These are phyloP conservation scores for Hypholoma sublateritium DNA, from an alignment of 768 basidiomycete species.

Conservation along the genomic window DNA sequence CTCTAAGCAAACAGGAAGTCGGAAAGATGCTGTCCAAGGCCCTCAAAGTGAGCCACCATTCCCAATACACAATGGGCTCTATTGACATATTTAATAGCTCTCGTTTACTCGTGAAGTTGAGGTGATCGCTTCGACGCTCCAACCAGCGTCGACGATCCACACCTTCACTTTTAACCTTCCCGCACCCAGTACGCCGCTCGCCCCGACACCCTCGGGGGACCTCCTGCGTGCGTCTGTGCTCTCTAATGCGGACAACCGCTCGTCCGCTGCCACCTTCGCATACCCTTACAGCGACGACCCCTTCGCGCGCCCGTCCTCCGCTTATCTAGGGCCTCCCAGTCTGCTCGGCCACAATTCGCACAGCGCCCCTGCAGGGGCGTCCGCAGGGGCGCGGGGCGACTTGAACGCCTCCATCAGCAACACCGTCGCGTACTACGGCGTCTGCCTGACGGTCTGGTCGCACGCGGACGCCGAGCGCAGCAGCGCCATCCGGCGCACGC, in stretches of 20 bases:
- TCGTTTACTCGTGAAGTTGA: constrained; percentile 92
- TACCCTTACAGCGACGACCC: constrained; percentile 78
- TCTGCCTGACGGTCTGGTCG: constrained; percentile 93
- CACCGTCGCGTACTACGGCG: constrained; percentile 81
- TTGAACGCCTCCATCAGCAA: constrained; percentile 34
- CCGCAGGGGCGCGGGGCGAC: constrained; percentile 28
- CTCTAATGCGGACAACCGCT: constrained; percentile 58
- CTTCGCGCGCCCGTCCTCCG: constrained; percentile 76
- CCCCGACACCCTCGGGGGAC: constrained; percentile 71
- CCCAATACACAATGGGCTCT: constrained; percentile 3
- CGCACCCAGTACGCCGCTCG: constrained; percentile 72
- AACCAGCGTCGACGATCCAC: constrained; percentile 91
- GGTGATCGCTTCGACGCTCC: constrained; percentile 91
- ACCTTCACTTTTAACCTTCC: constrained; percentile 88
- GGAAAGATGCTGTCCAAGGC: constrained; percentile 91
- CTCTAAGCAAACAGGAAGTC: constrained; percentile 82
- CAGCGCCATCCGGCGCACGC: constrained; percentile 77
- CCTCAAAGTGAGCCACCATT: constrained; percentile 61
- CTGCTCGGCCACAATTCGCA: constrained; percentile 50
- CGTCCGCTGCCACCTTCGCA: constrained; percentile 69
- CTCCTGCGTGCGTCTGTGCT: constrained; percentile 75
- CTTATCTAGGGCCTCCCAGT: constrained; percentile 79
- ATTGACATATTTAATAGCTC: constrained; percentile 45
- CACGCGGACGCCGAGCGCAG: constrained; percentile 90
- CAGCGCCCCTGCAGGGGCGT: constrained; percentile 29